Base-by-base conservation (phyloP, 2,329 filamentous ascomycete genomes). In the Hyphodiscus sp. region DNA sequence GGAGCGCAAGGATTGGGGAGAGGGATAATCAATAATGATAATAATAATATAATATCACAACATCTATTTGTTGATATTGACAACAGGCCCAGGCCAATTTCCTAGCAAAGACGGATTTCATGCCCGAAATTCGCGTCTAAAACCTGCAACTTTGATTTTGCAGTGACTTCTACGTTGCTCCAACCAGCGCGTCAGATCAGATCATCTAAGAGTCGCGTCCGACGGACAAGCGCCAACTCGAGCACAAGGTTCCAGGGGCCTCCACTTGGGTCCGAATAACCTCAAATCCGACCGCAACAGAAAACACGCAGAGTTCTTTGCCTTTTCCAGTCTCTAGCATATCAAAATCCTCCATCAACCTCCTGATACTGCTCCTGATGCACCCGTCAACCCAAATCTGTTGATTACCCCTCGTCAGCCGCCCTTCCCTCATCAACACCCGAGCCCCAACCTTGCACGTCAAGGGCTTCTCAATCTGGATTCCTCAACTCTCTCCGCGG, bases 401-500 rank as follows among this genome's bases (percentile, higher is more conserved):
- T 42, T 45, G 18, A 46, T 53, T 41, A 54, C 51, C 47, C 51
- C 52, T 50, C 52, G 54, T 49, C 53, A 49, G 45, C 44, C 33
- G 48, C 41, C 42, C 51, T 51, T 26, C 23, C 3, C 33, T 13
- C 33, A 38, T 38, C 33, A 38, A 38, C 33, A 38, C 33, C 13
- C 11, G 33, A 38, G 33, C 33, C 33, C 16, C 44, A 50, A 29
- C 33, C 33, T 48, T 50, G 42, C 45, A 44, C 45, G 29, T 49
- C 33, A 55, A 45, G 41, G 56, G 53, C 51, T 59, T 57, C 59
- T 54, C 71, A 76, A 67, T 58, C 75, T 81, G 78, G 79, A 82
- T 76, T 74, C 74, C 58, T 75, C 75, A 56, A 75, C 70, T 18
- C 63, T 76, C 33, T 72, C 73, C 46, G 70, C 70, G 64, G 76